Conservation (phyloP, 805 yeast genomes). For the Zygosaccharomyces gambellarensis region DNA sequence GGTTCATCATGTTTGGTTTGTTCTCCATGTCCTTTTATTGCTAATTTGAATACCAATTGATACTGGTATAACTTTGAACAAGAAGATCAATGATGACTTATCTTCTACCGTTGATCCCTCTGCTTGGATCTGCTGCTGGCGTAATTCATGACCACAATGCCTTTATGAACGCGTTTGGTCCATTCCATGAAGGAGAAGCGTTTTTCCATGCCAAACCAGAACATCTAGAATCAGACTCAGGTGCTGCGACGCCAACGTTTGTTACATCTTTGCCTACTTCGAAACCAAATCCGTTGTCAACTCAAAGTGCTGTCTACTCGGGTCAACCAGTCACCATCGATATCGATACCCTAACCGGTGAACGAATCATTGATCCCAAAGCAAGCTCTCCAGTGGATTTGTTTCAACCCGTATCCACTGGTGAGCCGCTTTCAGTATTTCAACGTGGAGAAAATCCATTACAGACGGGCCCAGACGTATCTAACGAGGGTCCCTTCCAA, state of each 20-base stretch:
- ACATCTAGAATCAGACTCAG: neutral
- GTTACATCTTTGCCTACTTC: neutral
- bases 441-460: slow-evolving; percentile 43
- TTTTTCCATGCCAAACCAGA: neutral
- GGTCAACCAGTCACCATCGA: neutral
- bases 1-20: neutral
- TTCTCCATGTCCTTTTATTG: too few species aligned
- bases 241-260: neutral
- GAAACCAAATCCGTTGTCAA: neutral
- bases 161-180: neutral
- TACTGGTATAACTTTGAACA: neutral
- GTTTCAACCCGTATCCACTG: slow-evolving; percentile 45
- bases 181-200: neutral
- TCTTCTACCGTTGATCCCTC: neutral
- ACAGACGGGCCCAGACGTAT: slow-evolving; percentile 44
- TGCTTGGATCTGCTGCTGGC: neutral
- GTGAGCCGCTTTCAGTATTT: slow-evolving; percentile 45
- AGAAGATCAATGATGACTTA: neutral
- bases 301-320: too few species aligned
- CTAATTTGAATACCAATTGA: neutral
- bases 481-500: slow-evolving; percentile 45
- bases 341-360: neutral
- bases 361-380: neutral
- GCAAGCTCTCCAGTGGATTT: slow-evolving; percentile 31
- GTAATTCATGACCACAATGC: neutral